phyloP scores from a whole-genome alignment of 163 green algal genomes.

The Chlamydomonas reinhardtii region DNA sequence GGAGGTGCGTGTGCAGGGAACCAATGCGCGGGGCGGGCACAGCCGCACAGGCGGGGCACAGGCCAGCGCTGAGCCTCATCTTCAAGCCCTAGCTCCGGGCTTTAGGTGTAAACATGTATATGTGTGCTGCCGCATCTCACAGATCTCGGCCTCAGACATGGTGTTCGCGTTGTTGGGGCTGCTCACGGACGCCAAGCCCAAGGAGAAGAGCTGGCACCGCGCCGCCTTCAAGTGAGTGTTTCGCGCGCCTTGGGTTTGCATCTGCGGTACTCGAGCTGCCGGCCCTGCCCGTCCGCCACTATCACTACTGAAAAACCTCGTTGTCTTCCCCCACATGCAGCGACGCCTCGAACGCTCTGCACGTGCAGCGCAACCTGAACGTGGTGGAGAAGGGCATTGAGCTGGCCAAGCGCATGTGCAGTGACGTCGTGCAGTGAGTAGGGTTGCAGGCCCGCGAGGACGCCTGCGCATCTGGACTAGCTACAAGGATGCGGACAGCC shows the following conservation, averaged over 20 bases:
- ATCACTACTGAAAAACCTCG: too few species aligned
- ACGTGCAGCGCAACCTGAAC: slow-evolving; percentile 40
- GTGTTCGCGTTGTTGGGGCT: slow-evolving; percentile 47
- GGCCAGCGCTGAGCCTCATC: too few species aligned
- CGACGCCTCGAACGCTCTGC: slow-evolving; percentile 23
- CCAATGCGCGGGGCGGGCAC: too few species aligned
- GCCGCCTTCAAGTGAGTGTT: slow-evolving; percentile 37
- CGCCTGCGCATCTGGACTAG: too few species aligned
- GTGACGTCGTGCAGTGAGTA: slow-evolving; percentile 43
- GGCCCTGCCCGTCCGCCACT: too few species aligned
- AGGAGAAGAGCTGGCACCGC: background rate
- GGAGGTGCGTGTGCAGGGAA: slow-evolving; percentile 3
- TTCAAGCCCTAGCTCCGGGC: too few species aligned
- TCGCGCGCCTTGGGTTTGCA: background rate
- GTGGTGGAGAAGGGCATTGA: slow-evolving; percentile 35
- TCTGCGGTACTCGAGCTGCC: background rate
- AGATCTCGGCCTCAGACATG: slow-evolving; percentile 11
- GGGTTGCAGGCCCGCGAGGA: background rate
- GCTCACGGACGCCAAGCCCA: slow-evolving; percentile 15
- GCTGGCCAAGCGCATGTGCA: slow-evolving; percentile 38
- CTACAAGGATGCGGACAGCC: too few species aligned
- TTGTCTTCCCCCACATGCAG: background rate
- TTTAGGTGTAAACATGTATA: too few species aligned
- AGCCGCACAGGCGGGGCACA: too few species aligned
- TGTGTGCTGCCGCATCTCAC: too few species aligned